Conservation (phyloP, 1,139 yeast species). For the Candida sp. region DNA sequence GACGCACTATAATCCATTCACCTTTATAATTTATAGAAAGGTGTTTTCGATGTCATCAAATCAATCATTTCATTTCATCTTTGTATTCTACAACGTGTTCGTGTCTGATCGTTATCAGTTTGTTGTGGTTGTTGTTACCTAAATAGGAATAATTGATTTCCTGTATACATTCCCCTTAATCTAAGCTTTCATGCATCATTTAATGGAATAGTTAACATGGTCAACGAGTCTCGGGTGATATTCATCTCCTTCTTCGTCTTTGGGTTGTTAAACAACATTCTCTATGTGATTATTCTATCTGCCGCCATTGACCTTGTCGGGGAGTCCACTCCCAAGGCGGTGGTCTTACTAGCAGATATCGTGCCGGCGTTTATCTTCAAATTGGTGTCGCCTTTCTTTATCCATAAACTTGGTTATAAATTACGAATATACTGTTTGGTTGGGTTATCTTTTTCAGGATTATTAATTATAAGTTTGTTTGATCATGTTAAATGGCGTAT, state of each 20-base stretch:
- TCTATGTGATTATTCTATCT: slow-evolving; percentile 85
- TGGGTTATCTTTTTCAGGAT: slow-evolving; percentile 64
- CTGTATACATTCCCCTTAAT: background rate
- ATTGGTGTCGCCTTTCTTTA: slow-evolving; percentile 72
- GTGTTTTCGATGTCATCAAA: too few species aligned
- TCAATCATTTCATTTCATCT: too few species aligned
- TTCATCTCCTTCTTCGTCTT: slow-evolving; percentile 72
- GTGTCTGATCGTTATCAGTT: too few species aligned
- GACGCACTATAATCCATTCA: too few species aligned
- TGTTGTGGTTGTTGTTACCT: too few species aligned
- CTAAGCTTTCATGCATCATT: too few species aligned
- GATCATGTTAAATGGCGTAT: slow-evolving; percentile 35
- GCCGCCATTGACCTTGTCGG: slow-evolving; percentile 95
- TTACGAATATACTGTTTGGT: slow-evolving; percentile 55
- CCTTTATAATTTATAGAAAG: too few species aligned
- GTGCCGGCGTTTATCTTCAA: slow-evolving; percentile 77
- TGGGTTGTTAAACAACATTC: slow-evolving; percentile 83
- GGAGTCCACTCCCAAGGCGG: slow-evolving; percentile 75
- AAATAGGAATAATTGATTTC: too few species aligned
- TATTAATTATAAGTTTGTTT: slow-evolving; percentile 62
- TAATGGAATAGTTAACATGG: too few species aligned
- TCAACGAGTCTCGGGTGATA: slow-evolving; percentile 7
- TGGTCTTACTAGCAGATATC: slow-evolving; percentile 83
- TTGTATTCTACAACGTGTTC: too few species aligned
- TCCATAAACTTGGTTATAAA: slow-evolving; percentile 61